Base-by-base conservation (phyloP, 1,139 yeast genomes). In the Lodderomyces theae region DNA sequence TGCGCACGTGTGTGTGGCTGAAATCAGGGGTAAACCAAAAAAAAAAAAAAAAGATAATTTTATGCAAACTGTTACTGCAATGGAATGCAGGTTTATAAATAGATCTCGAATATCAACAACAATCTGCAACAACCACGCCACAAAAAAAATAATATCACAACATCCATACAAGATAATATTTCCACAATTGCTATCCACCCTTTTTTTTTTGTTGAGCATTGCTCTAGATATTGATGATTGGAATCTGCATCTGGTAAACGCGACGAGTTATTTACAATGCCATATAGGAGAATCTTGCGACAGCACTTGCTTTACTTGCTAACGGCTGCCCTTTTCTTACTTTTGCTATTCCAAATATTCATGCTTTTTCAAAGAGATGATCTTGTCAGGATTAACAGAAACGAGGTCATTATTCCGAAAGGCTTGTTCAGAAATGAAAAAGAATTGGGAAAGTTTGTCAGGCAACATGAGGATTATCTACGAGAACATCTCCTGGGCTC, bases 381-480 rank as follows among this genome's bases (percentile, higher is more conserved):
- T 16, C 35, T 11, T 4, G 19, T 12, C 8, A 11, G 49, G 23
- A 46, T 51, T 18, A 40, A 43, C 17, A 52, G 40, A 17, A 56
- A 56, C 29, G 61, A 56, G 38, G 25, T 57, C 3, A 44, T 58
- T 11, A 57, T 57, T 39, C 61, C 62, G 2, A 41, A 39, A 13
- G 37, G 37, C 25, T 56, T 56, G 38, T 53, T 53, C 1, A 23
- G 47, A 5, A 46, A 47, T 3, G 39, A 48, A 3, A 43, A 47
- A 10, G 49, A 49, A 7, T 41, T 58, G 18, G 23, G 39, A n/a
- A 26, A 31, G n/a, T 53, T 50, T 40, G 49, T 52, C 1, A 34
- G 39, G 9, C 31, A 13, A 8, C 37, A 42, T 21, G 16, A 41
- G 17, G 34, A 44, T 42, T 40, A 43, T 12, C 47, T 54, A 36